phyloP scores from a whole-genome alignment of 768 basidiomycete species.

The Leccinum disarticulatum region DNA sequence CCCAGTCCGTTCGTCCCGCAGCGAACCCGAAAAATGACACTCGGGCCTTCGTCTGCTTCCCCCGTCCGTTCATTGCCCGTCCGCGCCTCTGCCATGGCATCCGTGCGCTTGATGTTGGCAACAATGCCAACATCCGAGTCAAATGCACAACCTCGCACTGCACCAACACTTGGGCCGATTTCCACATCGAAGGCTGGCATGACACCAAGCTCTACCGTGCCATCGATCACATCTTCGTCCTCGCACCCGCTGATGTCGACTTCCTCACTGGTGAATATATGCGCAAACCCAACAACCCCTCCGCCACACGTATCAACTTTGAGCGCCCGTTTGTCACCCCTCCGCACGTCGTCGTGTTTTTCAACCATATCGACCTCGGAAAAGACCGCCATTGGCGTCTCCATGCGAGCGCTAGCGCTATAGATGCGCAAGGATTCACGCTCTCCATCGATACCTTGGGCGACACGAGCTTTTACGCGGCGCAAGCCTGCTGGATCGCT shows the following conservation, averaged over 20 bases:
- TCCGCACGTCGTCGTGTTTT: slow-evolving; percentile 16
- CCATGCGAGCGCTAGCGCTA: slow-evolving; percentile 1
- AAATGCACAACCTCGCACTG: slow-evolving; percentile 5
- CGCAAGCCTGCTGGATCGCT: slow-evolving; percentile 18
- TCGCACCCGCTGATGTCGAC: slow-evolving; percentile 13
- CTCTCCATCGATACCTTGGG: slow-evolving; percentile 14
- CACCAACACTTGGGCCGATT: slow-evolving; percentile 6
- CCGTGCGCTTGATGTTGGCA: slow-evolving; percentile 6
- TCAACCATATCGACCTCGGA: slow-evolving; percentile 15
- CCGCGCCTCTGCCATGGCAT: slow-evolving; percentile 21
- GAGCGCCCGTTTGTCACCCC: slow-evolving; percentile 16
- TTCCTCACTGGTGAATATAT: slow-evolving; percentile 14
- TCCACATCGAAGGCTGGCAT: slow-evolving; percentile 4
- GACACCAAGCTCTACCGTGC: slow-evolving; percentile 1
- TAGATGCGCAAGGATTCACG: slow-evolving; percentile 17
- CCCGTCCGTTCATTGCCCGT: slow-evolving; percentile 13
- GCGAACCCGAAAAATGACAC: slow-evolving; percentile 9
- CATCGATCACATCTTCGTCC: slow-evolving; percentile 2
- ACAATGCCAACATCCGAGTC: slow-evolving; percentile 11
- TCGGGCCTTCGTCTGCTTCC: slow-evolving; percentile 7
- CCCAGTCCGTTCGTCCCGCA: background rate
- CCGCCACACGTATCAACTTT: slow-evolving; percentile 9
- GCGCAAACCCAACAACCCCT: background rate
- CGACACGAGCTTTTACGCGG: slow-evolving; percentile 4
- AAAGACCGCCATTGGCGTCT: slow-evolving; percentile 9